Evolutionary conservation across 805 yeast species (phyloP), one percentile per base, ranked within the genome.

Genomic region (Saturnispora gosingensis): DNA sequence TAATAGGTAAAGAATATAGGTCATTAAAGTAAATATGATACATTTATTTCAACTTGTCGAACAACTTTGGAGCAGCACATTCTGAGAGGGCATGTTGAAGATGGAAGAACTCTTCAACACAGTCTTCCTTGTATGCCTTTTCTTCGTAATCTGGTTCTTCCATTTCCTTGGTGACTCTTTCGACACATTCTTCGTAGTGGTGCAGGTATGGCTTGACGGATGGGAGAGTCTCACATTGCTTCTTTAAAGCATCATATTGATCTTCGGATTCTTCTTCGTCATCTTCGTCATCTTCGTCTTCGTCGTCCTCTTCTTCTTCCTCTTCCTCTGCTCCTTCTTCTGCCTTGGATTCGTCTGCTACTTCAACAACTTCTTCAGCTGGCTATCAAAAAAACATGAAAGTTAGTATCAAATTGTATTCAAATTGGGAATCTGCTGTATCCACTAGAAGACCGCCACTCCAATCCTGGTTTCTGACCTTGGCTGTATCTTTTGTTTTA

Each of bases 101-200:
- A 73, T 93, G 98, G 88, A 91, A 91, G 71, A 86, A 91, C 73
- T 91, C 99, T 73, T 91, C 98, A 56, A 91, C 85, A 78, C 99
- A 91, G 73, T 91, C 97, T 76, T 91, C 99, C 74, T 91, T 91
- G 77, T 88, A 77, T 10, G 76, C 82, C 63, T 78, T 79, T 53
- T 85, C 83, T 28, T 72, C 96, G 68, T 91, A 90, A 61, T 75
- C 95, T 60, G 79, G 85, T 66, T 87, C 90, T 73, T 89, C 88
- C 75, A 76, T 78, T 62, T 82, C 95, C 69, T 83, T 80, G 58
- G 93, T 82, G 58, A 91, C 98, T 76, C 97, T 88, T 73, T 87
- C 97, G 54, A 82, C 82, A 79, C 99, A 91, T 72, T 90, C 97
- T 57, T 85, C 82, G 73, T 84, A 89, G 73, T 90, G 97, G 73